A percentile compares a stretch with the other conserved stretches of the same genome.
phyloP scores from a whole-genome alignment of 2,329 filamentous ascomycete genomes.

The Cordyceps militaris region DNA sequence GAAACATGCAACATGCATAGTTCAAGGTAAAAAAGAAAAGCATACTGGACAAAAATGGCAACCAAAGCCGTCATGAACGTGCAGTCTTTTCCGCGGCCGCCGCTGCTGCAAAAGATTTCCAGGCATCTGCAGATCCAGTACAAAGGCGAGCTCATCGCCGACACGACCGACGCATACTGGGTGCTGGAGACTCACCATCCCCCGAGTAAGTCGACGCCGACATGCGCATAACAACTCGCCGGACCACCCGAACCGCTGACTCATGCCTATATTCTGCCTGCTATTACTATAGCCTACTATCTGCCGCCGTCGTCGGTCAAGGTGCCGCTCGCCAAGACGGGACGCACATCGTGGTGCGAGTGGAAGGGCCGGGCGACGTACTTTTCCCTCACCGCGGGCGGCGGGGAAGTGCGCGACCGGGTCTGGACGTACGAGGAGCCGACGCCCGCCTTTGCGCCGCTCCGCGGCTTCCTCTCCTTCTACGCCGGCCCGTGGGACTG shows the following conservation, averaged over 20 bases:
- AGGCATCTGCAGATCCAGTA: constrained; percentile 51
- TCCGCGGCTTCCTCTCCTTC: constrained; percentile 51
- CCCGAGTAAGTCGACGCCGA: constrained; percentile 38
- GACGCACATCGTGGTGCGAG: constrained; percentile 45
- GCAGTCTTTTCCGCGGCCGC: constrained; percentile 51
- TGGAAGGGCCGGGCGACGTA: constrained; percentile 57
- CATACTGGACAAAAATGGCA: constrained; percentile 24
- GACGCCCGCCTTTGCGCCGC: constrained; percentile 41
- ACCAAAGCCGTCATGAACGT: constrained; percentile 43
- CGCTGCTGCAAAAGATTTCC: constrained; percentile 45
- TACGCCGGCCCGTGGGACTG: constrained; percentile 57
- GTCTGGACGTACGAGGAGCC: constrained; percentile 55
- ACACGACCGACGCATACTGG: constrained; percentile 54
- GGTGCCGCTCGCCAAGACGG: constrained; percentile 38
- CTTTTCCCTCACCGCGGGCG: constrained; percentile 34
- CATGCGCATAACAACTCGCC: too few relatives aligned
- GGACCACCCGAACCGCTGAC: not conserved
- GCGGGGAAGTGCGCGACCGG: constrained; percentile 38
- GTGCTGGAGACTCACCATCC: constrained; percentile 57
- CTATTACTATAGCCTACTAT: constrained; percentile 45
- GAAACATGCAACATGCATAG: not conserved
- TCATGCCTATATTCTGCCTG: not conserved
- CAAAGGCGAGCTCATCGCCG: constrained; percentile 46
- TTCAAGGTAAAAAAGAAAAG: not conserved
- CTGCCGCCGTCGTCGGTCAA: constrained; percentile 45